These are phyloP conservation scores for Cladosporium sp. DNA, from an alignment of 2,329 filamentous ascomycete genomes.

Conservation along the genomic window DNA sequence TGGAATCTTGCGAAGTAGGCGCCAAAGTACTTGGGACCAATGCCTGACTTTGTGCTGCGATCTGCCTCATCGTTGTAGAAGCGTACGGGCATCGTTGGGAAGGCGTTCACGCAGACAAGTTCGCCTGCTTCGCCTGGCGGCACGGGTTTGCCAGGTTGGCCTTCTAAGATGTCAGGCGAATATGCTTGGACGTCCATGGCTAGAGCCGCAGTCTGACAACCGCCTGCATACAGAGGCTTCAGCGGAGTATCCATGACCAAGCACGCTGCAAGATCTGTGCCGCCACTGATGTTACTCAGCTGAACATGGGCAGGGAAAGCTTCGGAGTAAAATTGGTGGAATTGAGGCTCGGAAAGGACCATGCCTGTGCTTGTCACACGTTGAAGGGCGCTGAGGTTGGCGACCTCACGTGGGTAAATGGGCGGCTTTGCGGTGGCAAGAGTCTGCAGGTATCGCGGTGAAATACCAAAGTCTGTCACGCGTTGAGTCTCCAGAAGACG, in stretches of 20 bases:
- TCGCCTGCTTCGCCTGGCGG: slow-evolving; percentile 67
- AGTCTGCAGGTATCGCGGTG: slow-evolving; percentile 72
- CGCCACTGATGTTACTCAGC: slow-evolving; percentile 69
- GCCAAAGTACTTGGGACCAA: slow-evolving; percentile 40
- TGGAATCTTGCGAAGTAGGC: slow-evolving; percentile 46
- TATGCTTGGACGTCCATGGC: slow-evolving; percentile 57
- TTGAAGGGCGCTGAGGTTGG: slow-evolving; percentile 59
- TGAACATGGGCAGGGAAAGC: slow-evolving; percentile 66
- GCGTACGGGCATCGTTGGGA: slow-evolving; percentile 67
- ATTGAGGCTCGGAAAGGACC: slow-evolving; percentile 72
- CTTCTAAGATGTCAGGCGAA: slow-evolving; percentile 49
- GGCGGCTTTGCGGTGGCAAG: slow-evolving; percentile 59
- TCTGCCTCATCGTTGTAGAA: slow-evolving; percentile 41
- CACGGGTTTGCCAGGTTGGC: slow-evolving; percentile 47
- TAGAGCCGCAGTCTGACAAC: slow-evolving; percentile 51
- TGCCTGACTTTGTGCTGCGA: slow-evolving; percentile 6
- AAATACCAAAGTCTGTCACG: slow-evolving; percentile 70
- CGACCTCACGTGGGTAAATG: slow-evolving; percentile 53
- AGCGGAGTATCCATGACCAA: slow-evolving; percentile 64
- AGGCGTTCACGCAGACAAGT: slow-evolving; percentile 63
- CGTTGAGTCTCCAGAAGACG: slow-evolving; percentile 58
- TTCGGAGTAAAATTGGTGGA: slow-evolving; percentile 74
- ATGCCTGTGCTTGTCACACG: slow-evolving; percentile 72
- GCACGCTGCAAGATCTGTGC: slow-evolving; percentile 70
- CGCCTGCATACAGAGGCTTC: slow-evolving; percentile 59